A percentile compares a stretch with the other conserved stretches of the same genome.
Conservation (phyloP, 768 basidiomycete species). For the Rhodotorula paludigena region DNA sequence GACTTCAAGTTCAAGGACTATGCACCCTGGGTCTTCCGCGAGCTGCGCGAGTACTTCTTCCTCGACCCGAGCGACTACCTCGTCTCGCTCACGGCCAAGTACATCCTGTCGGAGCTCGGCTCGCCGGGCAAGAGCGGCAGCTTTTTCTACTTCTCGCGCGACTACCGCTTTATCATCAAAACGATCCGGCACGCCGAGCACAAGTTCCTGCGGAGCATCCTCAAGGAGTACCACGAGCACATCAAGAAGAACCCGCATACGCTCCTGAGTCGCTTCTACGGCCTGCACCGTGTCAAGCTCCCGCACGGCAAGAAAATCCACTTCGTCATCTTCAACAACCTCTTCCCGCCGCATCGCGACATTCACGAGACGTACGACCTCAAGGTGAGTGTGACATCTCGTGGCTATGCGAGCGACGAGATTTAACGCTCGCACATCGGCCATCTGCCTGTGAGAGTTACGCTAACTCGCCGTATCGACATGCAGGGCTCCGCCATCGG, state of each 20-base stretch:
- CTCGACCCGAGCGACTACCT: conserved; percentile 97
- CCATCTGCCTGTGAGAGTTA: too few relatives aligned
- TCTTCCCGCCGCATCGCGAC: conserved; percentile 95
- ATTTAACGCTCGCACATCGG: too few relatives aligned
- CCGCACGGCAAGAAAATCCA: conserved; percentile 92
- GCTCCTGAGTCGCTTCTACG: conserved; percentile 87
- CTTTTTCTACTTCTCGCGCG: conserved; percentile 98
- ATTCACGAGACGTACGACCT: conserved; percentile 96
- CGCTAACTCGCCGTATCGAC: background rate
- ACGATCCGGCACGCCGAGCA: conserved; percentile 93
- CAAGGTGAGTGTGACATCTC: conserved; percentile 57
- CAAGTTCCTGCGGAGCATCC: conserved; percentile 79
- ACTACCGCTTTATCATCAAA: conserved; percentile 99
- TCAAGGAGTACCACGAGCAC: conserved; percentile 77
- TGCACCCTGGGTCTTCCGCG: conserved; percentile 95
- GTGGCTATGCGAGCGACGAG: too few relatives aligned
- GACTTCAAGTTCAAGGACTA: conserved; percentile 99
- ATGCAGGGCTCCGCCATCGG: conserved; percentile 68
- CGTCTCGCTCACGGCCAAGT: conserved; percentile 90
- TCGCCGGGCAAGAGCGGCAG: conserved; percentile 97
- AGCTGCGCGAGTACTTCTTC: conserved; percentile 86
- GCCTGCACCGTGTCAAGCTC: conserved; percentile 93
- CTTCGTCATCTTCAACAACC: conserved; percentile 99
- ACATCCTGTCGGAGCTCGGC: conserved; percentile 94
- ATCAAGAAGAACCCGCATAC: conserved; percentile 89